These are phyloP conservation scores for Trichosporon faecale DNA, from an alignment of 1,284 basidiomycete species.

Conservation along the genomic window DNA sequence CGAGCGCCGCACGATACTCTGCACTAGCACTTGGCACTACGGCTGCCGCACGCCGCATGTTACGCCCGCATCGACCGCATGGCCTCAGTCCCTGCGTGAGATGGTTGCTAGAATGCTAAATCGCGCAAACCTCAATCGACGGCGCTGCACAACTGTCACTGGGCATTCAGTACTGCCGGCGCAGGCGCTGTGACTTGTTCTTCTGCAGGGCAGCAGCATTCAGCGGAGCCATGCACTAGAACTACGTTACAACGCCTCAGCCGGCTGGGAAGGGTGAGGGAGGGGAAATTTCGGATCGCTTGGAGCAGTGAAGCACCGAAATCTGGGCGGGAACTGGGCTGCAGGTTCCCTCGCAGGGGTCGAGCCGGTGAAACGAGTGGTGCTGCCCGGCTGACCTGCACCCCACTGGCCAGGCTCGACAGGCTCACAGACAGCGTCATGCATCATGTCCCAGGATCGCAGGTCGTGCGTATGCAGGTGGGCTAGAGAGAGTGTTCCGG, in stretches of 20 bases:
- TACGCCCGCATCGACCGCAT: too few species aligned
- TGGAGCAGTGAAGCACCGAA: not conserved
- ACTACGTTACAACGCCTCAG: not conserved
- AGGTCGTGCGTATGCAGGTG: not conserved
- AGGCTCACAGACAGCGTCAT: not conserved
- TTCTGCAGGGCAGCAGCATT: not conserved
- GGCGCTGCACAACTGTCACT: not conserved
- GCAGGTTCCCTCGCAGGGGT: not conserved
- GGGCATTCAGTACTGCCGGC: not conserved
- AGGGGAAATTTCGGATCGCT: not conserved
- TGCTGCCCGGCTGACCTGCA: not conserved
- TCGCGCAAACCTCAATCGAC: not conserved
- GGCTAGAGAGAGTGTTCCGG: not conserved
- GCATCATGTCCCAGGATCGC: not conserved
- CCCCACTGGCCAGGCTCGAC: not conserved
- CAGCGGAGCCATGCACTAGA: not conserved
- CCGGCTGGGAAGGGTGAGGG: not conserved
- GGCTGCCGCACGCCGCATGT: not conserved
- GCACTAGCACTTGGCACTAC: not conserved
- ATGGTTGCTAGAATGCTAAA: not conserved
- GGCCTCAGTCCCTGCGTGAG: too few species aligned
- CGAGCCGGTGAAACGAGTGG: conserved; percentile 1
- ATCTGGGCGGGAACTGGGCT: not conserved
- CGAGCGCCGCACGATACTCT: not conserved
- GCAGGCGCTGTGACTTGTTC: not conserved